These are phyloP conservation scores for Tulasnella sp. DNA, from an alignment of 768 basidiomycete genomes.

Conservation along the genomic window DNA sequence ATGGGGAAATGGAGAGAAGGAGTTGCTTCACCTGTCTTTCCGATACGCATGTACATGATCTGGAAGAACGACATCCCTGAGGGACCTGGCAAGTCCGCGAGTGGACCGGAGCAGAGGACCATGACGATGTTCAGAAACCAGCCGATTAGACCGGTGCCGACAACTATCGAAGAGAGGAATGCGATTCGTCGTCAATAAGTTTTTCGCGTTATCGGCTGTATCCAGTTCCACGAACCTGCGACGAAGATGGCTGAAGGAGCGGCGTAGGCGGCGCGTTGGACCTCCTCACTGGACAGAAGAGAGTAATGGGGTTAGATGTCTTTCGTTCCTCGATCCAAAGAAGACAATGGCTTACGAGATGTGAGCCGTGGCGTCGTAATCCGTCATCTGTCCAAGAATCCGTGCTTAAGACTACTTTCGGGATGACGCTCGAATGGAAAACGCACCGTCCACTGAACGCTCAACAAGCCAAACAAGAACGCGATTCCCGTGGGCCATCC, in stretches of 20 bases:
- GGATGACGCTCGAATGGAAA: too few relatives aligned
- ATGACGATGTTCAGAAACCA: conserved; percentile 83
- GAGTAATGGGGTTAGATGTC: neutral
- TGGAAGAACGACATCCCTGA: conserved; percentile 50
- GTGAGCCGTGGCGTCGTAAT: conserved; percentile 35
- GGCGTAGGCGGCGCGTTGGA: conserved; percentile 67
- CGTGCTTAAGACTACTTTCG: too few relatives aligned
- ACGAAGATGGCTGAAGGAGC: conserved; percentile 53
- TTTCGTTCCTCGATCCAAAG: neutral
- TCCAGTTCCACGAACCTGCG: conserved; percentile 34
- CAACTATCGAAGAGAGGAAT: too few relatives aligned
- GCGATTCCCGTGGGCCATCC: conserved; percentile 67
- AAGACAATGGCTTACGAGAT: conserved; percentile 49
- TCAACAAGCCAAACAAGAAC: conserved; percentile 73
- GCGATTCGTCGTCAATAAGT: too few relatives aligned
- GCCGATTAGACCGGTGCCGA: conserved; percentile 66
- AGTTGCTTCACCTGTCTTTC: conserved; percentile 60
- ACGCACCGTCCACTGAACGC: conserved; percentile 74
- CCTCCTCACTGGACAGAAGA: conserved; percentile 56
- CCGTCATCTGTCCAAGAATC: too few relatives aligned
- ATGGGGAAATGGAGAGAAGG: too few relatives aligned
- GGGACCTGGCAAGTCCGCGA: conserved; percentile 54
- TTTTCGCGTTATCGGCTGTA: too few relatives aligned
- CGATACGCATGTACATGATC: conserved; percentile 69
- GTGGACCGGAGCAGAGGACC: conserved; percentile 69